Evolutionary conservation across 176 grass and related monocot genomes (phyloP).

Genomic region (Cenchrus americanus): DNA sequence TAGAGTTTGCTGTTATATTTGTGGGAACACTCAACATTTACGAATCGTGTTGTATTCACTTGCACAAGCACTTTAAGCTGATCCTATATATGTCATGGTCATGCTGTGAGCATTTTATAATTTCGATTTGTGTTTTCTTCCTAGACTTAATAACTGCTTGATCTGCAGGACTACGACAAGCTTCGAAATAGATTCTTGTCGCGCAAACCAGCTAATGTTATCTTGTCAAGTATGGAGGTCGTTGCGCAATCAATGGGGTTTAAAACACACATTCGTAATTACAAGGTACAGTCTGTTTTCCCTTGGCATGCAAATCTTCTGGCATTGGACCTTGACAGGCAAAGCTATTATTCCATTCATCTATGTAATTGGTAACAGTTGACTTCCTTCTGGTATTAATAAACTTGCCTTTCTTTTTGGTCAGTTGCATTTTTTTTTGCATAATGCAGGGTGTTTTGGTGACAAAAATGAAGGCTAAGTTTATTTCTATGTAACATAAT

Average conservation of each 20-base stretch:
- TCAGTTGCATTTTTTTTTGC: not conserved
- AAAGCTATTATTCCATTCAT: slow-evolving; percentile 12
- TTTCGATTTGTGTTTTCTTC: slow-evolving; percentile 25
- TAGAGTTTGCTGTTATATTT: slow-evolving; percentile 18
- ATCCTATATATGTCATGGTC: slow-evolving; percentile 21
- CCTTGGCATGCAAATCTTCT: slow-evolving; percentile 30
- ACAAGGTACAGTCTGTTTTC: slow-evolving; percentile 64
- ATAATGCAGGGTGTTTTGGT: not conserved
- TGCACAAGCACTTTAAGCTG: not conserved
- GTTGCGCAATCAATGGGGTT: slow-evolving; percentile 98
- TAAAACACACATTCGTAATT: slow-evolving; percentile 97
- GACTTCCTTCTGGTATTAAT: not conserved
- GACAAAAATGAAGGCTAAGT: not conserved
- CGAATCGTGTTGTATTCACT: slow-evolving; percentile 17
- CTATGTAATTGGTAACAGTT: slow-evolving; percentile 10
- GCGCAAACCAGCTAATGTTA: slow-evolving; percentile 75
- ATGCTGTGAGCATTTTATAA: not conserved
- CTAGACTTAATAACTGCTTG: slow-evolving; percentile 37
- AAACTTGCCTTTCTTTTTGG: not conserved
- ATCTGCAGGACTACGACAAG: slow-evolving; percentile 73
- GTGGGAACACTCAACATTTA: not conserved
- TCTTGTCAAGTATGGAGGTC: slow-evolving; percentile 96
- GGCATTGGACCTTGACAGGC: slow-evolving; percentile 1
- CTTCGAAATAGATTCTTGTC: slow-evolving; percentile 89
- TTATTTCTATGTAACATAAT: not conserved